Base-by-base conservation (phyloP, 2,329 filamentous ascomycete species). In the Clarireedia paspali region DNA sequence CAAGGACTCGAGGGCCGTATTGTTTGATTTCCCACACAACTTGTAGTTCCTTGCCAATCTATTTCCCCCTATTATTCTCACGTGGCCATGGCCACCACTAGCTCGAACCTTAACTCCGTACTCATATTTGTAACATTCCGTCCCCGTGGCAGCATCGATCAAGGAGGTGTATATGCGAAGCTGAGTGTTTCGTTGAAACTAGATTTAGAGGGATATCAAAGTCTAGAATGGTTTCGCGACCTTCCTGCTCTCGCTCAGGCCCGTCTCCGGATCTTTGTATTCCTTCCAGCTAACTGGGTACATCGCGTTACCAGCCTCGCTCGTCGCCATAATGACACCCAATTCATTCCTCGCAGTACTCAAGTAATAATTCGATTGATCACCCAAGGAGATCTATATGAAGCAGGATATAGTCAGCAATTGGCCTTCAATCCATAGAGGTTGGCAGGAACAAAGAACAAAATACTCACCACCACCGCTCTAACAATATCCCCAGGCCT, bases 301-400 rank as follows among this genome's bases (percentile, higher is more conserved):
- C 91, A 97, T 95, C 65, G 88, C 82, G 72, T 95, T 92, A 1
- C 91, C 91, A 2, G 81, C 82, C 70, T 95, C 90, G 68, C 90
- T 95, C 64, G 82, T 86, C 9, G 92, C 94, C 84, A 97, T 89
- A 40, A 99, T 88, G 57, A 97, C 92, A 2, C 94, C 94, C 42
- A 95, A 77, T 69, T 95, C 88, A 71, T 99, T 97, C 63, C 83
- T 83, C 27, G 91, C 90, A 1, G 94, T 99, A 26, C 86, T 88
- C n/a, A 95, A 79, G 71, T 96, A 99, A 71, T 97, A 99, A 66
- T 89, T 95, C 50, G 88, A 84, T 74, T 97, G 91, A 69, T 99
- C 94, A 39, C 94, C 94, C 14, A 97, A 74, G 6, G 88, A 94
- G 57, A 95, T 94, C 84, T 87, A 50, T 44, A 17, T 56, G 47